phyloP scores from a whole-genome alignment of 306 rosid species.

The Rubus parviflorus region DNA sequence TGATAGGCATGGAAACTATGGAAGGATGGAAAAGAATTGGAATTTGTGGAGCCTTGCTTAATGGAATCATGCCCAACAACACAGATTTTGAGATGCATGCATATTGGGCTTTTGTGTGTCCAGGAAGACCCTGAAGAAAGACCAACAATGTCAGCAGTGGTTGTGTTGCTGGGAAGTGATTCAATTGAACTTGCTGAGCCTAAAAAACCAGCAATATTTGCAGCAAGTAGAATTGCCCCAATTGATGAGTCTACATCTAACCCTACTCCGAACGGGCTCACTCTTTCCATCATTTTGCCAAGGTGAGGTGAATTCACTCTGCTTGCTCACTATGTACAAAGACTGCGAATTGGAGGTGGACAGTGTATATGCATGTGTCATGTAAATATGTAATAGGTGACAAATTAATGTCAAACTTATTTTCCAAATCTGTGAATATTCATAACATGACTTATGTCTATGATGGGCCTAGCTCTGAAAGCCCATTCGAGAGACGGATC shows the following conservation, averaged over 20 bases:
- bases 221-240: slow-evolving; percentile 21
- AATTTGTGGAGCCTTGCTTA: slow-evolving; percentile 39
- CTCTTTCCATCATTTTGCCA: slow-evolving; percentile 11
- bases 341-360: background rate
- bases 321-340: background rate
- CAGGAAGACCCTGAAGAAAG: slow-evolving; percentile 56
- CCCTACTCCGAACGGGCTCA: background rate
- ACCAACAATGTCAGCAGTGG: slow-evolving; percentile 47
- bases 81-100: slow-evolving; percentile 41
- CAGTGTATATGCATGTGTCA: too few species aligned
- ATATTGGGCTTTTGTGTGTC: slow-evolving; percentile 49
- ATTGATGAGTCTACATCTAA: slow-evolving; percentile 7
- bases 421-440: too few species aligned
- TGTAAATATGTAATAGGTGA: too few species aligned
- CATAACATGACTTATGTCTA: too few species aligned
- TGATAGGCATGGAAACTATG: slow-evolving; percentile 45
- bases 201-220: slow-evolving; percentile 43
- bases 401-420: too few species aligned
- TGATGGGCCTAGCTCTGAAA: too few species aligned
- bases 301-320: slow-evolving; percentile 13
- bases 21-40: slow-evolving; percentile 40
- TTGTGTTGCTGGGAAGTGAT: slow-evolving; percentile 38
- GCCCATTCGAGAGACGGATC: too few species aligned
- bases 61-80: slow-evolving; percentile 15
- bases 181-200: slow-evolving; percentile 42